Conservation (phyloP, 345 rosid species). For the Salix suchowensis region DNA sequence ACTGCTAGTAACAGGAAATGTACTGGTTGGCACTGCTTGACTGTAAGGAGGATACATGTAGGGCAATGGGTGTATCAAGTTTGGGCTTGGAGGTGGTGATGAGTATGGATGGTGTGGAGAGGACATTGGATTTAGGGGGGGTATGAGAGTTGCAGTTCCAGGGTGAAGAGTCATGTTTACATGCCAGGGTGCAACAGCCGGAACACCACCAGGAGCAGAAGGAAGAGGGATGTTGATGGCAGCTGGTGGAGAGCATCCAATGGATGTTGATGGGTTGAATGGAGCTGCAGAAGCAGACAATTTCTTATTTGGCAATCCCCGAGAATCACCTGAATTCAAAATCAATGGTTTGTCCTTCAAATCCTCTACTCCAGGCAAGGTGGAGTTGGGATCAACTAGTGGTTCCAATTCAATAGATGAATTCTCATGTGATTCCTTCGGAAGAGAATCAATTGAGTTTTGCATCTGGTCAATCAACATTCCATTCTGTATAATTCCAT, state of each 20-base stretch:
- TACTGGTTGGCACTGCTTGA: conserved; percentile 58
- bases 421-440: conserved; percentile 34
- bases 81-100: conserved; percentile 86
- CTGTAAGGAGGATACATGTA: conserved; percentile 75
- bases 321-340: conserved; percentile 40
- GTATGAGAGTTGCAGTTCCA: conserved; percentile 49
- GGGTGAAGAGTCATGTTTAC: conserved; percentile 82
- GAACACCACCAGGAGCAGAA: conserved; percentile 51
- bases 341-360: conserved; percentile 51
- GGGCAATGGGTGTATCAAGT: conserved; percentile 78
- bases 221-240: conserved; percentile 58
- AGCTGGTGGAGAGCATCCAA: conserved; percentile 56
- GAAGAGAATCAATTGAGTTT: conserved; percentile 40
- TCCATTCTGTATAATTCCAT: conserved; percentile 34
- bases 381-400: conserved; percentile 22
- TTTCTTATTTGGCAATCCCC: conserved; percentile 58
- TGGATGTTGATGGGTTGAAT: conserved; percentile 67
- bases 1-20: conserved; percentile 67
- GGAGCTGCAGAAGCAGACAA: conserved; percentile 97
- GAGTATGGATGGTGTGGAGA: conserved; percentile 64
- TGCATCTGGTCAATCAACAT: conserved; percentile 30
- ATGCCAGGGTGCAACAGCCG: conserved; percentile 66
- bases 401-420: conserved; percentile 28
- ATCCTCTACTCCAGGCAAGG: conserved; percentile 39
- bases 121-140: conserved; percentile 42